Base-by-base conservation (phyloP, 2,329 filamentous ascomycete species). In the Fusarium tanahbumbuense region DNA sequence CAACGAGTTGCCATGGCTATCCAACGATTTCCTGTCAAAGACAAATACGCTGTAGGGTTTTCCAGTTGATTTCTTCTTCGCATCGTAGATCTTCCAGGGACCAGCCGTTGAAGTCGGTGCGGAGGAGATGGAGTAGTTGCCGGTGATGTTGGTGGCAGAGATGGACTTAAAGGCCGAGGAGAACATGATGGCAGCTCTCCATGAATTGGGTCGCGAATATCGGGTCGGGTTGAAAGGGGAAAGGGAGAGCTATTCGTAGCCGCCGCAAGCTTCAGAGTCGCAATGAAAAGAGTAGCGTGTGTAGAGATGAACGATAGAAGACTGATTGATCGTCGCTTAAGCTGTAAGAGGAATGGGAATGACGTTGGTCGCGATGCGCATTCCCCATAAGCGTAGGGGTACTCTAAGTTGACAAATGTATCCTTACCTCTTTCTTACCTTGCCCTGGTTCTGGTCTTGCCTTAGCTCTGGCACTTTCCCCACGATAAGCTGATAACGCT, bases 31-130 rank as follows among this genome's bases (percentile, higher is more conserved):
- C 78, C 90, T 91, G 72, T 99, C 96, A 79, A 98, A 98, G 71
- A 98, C 90, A 76, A 98, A 99, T 72, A 98, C 90, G 18, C 94
- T 98, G 58, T 91, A 96, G 10, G 91, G 81, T 79, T 96, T 97
- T 72, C 93, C 93, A 0, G 94, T 97, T 30, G 92, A 93, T 82
- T 98, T 98, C 83, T 97, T 97, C 85, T 97, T 98, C 63, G 93
- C 94, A 83, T 98, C 94, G 86, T 95, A 95, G 76, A 99, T 96
- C 83, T 94, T 97, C 96, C 96, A 99, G 62, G 94, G 93, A 20
- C 96, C 96, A 18, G 94, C 93, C 55, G 89, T 89, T 54, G 93
- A 92, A n/a, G 89, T 91, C 13, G 92, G 88, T 64, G 88, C 89
- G 27, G 90, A 86, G 23, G 93, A 91, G 71, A 98, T 86, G 73